Conservation (phyloP, 257 asterid genomes). For the Solanum neorickii region DNA sequence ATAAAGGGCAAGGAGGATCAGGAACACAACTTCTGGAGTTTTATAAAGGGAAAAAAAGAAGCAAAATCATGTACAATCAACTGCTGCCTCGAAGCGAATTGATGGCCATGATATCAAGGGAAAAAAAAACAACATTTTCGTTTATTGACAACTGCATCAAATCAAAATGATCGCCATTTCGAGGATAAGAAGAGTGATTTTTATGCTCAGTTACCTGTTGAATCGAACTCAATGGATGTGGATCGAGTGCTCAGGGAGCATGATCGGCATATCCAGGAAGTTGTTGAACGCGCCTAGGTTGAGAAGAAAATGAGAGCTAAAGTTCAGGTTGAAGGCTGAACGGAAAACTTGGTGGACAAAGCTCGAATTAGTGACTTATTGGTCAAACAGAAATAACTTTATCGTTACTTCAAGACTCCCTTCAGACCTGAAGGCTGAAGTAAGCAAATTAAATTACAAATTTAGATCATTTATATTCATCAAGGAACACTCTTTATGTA, state of each 20-base stretch:
- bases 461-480: no score
- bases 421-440: background rate
- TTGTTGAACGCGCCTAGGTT: background rate
- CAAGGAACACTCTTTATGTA: no score
- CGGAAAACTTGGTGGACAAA: no score
- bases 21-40: no score
- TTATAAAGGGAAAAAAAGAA: no score
- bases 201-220: background rate
- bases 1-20: no score
- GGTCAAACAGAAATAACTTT: no score
- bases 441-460: background rate
- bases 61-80: no score
- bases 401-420: no score
- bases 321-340: background rate
- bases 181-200: background rate
- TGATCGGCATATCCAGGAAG: background rate
- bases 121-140: accelerated
- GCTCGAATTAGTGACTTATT: no score
- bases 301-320: background rate
- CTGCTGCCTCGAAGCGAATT: no score
- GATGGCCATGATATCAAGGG: no score
- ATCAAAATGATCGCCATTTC: background rate
- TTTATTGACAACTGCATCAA: background rate
- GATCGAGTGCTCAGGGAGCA: background rate
- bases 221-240: background rate